Base-by-base conservation (phyloP, 495 filamentous ascomycete species). In the Mytilinidion resinicola region DNA sequence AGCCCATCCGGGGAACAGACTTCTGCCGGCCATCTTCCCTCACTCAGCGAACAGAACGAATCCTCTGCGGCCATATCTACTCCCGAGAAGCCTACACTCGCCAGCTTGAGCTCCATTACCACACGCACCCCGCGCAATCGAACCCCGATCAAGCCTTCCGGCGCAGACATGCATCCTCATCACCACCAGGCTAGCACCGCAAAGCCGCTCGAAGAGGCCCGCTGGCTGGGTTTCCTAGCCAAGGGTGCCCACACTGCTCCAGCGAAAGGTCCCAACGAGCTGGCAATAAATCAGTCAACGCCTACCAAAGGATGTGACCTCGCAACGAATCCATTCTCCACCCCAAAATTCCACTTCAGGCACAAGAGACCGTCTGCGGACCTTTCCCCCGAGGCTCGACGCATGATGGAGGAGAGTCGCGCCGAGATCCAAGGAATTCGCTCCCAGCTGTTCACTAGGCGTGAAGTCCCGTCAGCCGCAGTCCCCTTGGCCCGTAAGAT, bases 321-420 rank as follows among this genome's bases (percentile, higher is more conserved):
- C 7, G 46, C 61, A 9, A 34, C 60, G 4, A 47, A 47, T 17
- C 53, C 56, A 10, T 52, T 41, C 11, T 54, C 55, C 14, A 54
- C 55, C 11, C 82, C 88, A 0, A 78, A 76, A 0, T 95, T 91
- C 69, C 85, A 89, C 39, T 95, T 95, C 74, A 84, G 79, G 57
- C 85, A 87, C 59, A 70, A 76, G 30, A 77, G 76, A 33, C 77
- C 80, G 19, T 76, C 76, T 9, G 73, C 81, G 21, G 60, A 42
- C 5, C 46, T 69, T 0, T 87, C 86, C 53, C 78, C 82, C 10
- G 84, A 87, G 44, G 87, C 91, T 4, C 85, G 83, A 69, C 78
- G 80, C 49, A 79, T 96, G 69, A 91, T 93, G 87, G 81, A 86
- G 30, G 84, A 84, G 43, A 73, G 89, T 15, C 85, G 88, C 1